Percentiles rank a stretch among this genome's conserved stretches.
Evolutionary conservation across 2,329 filamentous ascomycete genomes (phyloP).

Genomic region (Fusarium citri): DNA sequence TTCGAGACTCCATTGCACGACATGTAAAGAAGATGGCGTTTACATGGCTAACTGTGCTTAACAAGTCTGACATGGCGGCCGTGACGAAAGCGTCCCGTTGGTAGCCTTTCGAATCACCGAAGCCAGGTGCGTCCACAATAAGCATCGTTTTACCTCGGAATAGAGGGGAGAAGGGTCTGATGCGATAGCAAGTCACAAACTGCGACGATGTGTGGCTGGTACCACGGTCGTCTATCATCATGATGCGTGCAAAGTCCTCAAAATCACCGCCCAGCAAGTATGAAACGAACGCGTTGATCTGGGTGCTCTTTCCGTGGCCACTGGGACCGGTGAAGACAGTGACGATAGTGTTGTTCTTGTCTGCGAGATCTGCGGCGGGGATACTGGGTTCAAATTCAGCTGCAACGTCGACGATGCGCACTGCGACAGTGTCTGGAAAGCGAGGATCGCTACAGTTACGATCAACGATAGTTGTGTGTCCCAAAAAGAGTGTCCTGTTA

Average conservation of each 20-base stretch:
- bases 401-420: conserved; percentile 4
- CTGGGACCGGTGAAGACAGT: neutral
- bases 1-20: conserved; percentile 1
- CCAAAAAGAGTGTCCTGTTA: neutral
- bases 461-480: neutral
- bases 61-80: conserved; percentile 1
- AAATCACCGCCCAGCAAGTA: neutral
- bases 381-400: conserved; percentile 1
- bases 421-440: neutral
- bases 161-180: neutral
- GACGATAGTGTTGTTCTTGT: neutral
- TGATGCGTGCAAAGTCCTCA: conserved; percentile 1
- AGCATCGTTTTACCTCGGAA: conserved; percentile 2
- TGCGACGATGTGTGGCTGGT: neutral
- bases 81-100: neutral
- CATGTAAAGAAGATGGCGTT: conserved; percentile 3
- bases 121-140: conserved; percentile 5
- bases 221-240: neutral
- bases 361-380: neutral
- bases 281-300: conserved; percentile 3
- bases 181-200: conserved; percentile 2
- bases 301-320: neutral
- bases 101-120: neutral
- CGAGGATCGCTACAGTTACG: neutral
- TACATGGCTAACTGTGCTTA: conserved; percentile 3